Conservation (phyloP, 805 yeast genomes). For the Pichia kluyveri region DNA sequence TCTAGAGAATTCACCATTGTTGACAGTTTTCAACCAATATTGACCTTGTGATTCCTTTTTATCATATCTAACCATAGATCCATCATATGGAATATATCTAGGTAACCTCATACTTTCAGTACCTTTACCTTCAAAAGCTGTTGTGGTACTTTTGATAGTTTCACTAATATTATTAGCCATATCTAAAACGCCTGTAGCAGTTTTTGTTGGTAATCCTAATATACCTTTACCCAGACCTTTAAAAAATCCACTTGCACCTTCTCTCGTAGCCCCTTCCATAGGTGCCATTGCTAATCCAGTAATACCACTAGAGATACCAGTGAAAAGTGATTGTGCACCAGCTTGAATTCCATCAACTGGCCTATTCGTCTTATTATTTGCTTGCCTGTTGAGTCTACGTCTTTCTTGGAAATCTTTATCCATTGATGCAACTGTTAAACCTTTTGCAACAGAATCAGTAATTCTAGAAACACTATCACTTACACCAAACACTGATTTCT, state of each 20-base stretch:
- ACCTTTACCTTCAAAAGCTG: constrained; percentile 74
- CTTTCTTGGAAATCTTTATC: constrained; percentile 82
- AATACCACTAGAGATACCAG: constrained; percentile 79
- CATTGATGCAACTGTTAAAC: constrained; percentile 82
- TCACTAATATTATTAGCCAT: constrained; percentile 88
- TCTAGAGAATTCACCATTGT: constrained; percentile 65
- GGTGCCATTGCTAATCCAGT: constrained; percentile 90
- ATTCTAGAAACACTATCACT: constrained; percentile 90
- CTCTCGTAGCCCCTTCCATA: constrained; percentile 76
- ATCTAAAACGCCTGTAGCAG: constrained; percentile 91
- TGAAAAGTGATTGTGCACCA: constrained; percentile 86
- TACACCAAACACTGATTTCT: constrained; percentile 89
- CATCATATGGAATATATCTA: constrained; percentile 61
- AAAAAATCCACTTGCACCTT: constrained; percentile 87
- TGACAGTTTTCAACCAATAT: constrained; percentile 75
- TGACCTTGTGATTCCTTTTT: constrained; percentile 90
- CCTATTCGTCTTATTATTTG: constrained; percentile 67
- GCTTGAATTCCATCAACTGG: constrained; percentile 76
- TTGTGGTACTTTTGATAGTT: constrained; percentile 87
- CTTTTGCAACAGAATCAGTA: constrained; percentile 92
- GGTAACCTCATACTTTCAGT: constrained; percentile 79
- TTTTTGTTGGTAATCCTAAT: constrained; percentile 93
- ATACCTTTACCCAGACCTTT: constrained; percentile 91
- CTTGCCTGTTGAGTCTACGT: constrained; percentile 62
- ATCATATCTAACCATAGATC: constrained; percentile 65